Evolutionary conservation across 163 green algal species (phyloP).

Genomic region (Picocystis sp.): DNA sequence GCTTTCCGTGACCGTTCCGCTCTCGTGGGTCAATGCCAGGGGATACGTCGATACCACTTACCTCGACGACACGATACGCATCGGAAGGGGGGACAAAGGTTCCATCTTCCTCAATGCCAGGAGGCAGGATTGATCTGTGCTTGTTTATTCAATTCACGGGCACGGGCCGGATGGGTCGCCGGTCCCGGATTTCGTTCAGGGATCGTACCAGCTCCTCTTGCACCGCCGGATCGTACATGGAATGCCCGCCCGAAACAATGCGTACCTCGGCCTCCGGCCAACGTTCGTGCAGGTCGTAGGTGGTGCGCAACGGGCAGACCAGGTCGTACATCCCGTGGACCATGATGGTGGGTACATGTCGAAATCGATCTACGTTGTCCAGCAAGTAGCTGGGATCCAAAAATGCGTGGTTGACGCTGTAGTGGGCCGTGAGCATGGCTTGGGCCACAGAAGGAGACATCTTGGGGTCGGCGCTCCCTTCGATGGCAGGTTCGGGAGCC

Average conservation of each 20-base stretch:
- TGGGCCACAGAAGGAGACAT: conserved; percentile 16
- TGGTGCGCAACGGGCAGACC: conserved; percentile 29
- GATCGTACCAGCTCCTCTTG: conserved; percentile 30
- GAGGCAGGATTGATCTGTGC: not conserved
- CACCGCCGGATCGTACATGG: conserved; percentile 37
- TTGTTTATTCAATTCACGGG: too few species aligned
- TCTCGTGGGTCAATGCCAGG: conserved; percentile 7
- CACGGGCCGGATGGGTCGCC: too few species aligned
- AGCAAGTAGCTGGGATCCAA: conserved; percentile 19
- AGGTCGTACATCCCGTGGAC: conserved; percentile 11
- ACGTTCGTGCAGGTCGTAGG: conserved; percentile 26
- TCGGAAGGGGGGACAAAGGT: conserved; percentile 54
- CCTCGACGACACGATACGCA: conserved; percentile 43
- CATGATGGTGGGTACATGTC: conserved; percentile 10
- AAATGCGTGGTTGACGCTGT: conserved; percentile 29
- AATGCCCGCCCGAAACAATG: conserved; percentile 31
- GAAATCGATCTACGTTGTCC: conserved; percentile 4
- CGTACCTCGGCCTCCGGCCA: conserved; percentile 40
- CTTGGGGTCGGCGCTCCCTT: not conserved
- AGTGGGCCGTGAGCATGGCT: conserved; percentile 33
- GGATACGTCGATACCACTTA: conserved; percentile 66
- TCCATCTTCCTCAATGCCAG: conserved; percentile 45
- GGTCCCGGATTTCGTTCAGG: conserved; percentile 16
- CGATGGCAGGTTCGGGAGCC: too few species aligned
- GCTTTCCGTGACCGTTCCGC: conserved; percentile 3